Evolutionary conservation across 2,329 filamentous ascomycete species (phyloP).

Genomic region (Anthostomella pinea): DNA sequence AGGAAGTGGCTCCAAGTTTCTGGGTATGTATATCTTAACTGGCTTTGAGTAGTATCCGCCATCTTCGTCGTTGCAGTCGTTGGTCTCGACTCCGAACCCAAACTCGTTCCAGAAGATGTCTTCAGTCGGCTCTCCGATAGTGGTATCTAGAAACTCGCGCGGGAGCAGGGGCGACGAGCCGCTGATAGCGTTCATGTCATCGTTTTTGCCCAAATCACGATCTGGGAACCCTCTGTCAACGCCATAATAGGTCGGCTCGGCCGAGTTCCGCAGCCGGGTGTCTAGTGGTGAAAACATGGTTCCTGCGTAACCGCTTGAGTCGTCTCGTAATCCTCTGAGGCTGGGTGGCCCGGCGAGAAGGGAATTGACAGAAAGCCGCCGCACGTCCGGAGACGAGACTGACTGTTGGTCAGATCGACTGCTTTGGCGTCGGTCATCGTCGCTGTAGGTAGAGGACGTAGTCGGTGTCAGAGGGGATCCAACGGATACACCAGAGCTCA

Average conservation of each 20-base stretch:
- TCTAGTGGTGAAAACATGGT: conserved; percentile 24
- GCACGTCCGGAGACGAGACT: conserved; percentile 23
- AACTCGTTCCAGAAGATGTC: conserved; percentile 40
- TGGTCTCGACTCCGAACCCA: conserved; percentile 45
- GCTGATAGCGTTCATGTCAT: conserved; percentile 66
- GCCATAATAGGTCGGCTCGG: conserved; percentile 56
- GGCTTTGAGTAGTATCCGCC: conserved; percentile 69
- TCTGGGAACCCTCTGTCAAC: conserved; percentile 70
- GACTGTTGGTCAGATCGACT: conserved; percentile 19
- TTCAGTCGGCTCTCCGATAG: conserved; percentile 33
- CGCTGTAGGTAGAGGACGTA: conserved; percentile 38
- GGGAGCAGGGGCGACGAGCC: conserved; percentile 31
- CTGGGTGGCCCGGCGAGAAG: conserved; percentile 54
- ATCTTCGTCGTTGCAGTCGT: conserved; percentile 52
- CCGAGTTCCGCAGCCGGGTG: conserved; percentile 24
- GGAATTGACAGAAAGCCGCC: conserved; percentile 62
- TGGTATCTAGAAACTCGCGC: conserved; percentile 24
- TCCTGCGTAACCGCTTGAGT: conserved; percentile 20
- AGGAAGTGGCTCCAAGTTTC: conserved; percentile 47
- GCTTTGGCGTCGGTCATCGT: conserved; percentile 32
- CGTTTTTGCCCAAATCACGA: conserved; percentile 66
- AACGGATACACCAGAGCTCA: conserved; percentile 25
- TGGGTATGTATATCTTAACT: conserved; percentile 57
- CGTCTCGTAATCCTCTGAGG: conserved; percentile 21
- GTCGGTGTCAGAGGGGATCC: conserved; percentile 40